Conservation (phyloP, 345 rosid genomes). For the Alliaria petiolata region DNA sequence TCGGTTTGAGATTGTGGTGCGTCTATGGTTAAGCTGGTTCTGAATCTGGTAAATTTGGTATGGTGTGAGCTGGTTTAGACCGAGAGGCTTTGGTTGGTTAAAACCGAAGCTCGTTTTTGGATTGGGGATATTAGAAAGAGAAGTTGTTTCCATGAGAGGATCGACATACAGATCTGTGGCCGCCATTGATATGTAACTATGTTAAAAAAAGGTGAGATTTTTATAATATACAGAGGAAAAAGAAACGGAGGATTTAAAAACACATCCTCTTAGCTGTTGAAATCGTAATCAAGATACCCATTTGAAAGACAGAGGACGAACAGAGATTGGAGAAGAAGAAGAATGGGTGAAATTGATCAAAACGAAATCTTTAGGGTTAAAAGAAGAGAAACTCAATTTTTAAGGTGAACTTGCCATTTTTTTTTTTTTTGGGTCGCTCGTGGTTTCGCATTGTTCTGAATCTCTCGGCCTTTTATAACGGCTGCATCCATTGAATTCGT, state of each 20-base stretch:
- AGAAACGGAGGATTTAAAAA: too few species aligned
- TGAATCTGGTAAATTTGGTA: slow-evolving; percentile 72
- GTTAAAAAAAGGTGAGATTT: slow-evolving; percentile 10
- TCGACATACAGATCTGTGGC: slow-evolving; percentile 39
- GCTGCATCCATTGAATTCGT: slow-evolving; percentile 7
- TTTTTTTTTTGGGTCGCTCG: slow-evolving; percentile 30
- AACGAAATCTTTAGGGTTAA: background rate
- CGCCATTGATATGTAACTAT: slow-evolving; percentile 36
- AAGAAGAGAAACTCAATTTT: background rate
- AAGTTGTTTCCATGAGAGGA: slow-evolving; percentile 35
- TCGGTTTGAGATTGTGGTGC: slow-evolving; percentile 22
- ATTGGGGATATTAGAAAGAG: background rate
- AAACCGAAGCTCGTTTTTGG: slow-evolving; percentile 14
- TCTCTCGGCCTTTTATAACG: slow-evolving; percentile 20
- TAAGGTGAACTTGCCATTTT: background rate
- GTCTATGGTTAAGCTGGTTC: slow-evolving; percentile 38
- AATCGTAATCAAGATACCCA: background rate
- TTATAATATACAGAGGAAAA: background rate
- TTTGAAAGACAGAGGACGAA: background rate
- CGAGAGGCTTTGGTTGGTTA: slow-evolving; percentile 36
- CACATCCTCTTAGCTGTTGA: too few species aligned
- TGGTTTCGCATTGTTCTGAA: slow-evolving; percentile 6
- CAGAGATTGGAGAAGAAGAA: background rate
- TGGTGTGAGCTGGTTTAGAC: slow-evolving; percentile 53
- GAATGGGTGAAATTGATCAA: background rate